These are phyloP conservation scores for Porcisia hertigi DNA, from an alignment of 208 protist genomes.

Conservation along the genomic window DNA sequence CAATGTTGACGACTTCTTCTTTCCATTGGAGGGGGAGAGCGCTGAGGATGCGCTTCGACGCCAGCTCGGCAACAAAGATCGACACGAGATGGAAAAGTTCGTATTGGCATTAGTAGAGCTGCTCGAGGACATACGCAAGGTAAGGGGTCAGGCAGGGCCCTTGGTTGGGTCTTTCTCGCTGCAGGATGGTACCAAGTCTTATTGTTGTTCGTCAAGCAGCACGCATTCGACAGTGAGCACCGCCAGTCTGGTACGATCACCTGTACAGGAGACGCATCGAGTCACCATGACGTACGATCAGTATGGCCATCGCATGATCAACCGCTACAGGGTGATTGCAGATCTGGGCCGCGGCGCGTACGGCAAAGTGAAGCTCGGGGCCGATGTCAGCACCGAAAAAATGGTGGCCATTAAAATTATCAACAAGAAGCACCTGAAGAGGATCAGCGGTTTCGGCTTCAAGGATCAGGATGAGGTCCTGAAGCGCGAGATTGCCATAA, in stretches of 20 bases:
- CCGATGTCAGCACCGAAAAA: conserved; percentile 41
- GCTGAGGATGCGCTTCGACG: conserved; percentile 31
- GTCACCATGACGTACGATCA: conserved; percentile 53
- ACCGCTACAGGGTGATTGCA: conserved; percentile 67
- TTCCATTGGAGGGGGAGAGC: background rate
- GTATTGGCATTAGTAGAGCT: conserved; percentile 51
- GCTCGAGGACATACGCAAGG: conserved; percentile 43
- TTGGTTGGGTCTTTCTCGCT: conserved; percentile 18
- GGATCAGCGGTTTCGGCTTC: conserved; percentile 34
- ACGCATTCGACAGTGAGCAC: conserved; percentile 53
- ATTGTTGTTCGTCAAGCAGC: conserved; percentile 25
- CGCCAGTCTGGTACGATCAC: conserved; percentile 47
- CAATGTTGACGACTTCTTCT: conserved; percentile 46
- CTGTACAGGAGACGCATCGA: conserved; percentile 62
- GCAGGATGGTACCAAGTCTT: background rate
- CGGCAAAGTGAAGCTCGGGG: conserved; percentile 72
- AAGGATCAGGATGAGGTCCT: conserved; percentile 41
- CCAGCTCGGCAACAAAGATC: conserved; percentile 20
- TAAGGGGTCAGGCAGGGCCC: conserved; percentile 15
- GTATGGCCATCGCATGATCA: conserved; percentile 68
- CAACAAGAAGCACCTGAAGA: conserved; percentile 65
- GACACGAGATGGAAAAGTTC: conserved; percentile 34
- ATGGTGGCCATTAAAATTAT: conserved; percentile 87
- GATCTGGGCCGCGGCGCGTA: conserved; percentile 63
- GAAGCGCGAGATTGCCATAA: conserved; percentile 85